Percentiles rank a stretch among this genome's conserved stretches.
Conservation (phyloP, 2,329 filamentous ascomycete species). For the Phialophora verrucosa region DNA sequence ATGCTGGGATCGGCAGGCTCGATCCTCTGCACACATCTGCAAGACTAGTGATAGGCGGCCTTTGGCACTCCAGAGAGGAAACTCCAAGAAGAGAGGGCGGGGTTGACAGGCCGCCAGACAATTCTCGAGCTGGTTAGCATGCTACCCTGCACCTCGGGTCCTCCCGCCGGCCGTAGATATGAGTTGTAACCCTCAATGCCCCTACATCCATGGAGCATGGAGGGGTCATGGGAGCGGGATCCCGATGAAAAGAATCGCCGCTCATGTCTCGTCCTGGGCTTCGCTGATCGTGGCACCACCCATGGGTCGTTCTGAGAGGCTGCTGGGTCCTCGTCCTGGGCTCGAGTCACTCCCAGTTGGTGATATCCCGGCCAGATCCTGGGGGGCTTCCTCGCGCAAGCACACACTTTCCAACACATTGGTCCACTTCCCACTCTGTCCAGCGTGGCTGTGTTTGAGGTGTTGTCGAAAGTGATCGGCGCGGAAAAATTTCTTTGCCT, state of each 20-base stretch:
- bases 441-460: constrained; percentile 94
- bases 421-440: constrained; percentile 97
- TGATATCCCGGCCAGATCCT: constrained; percentile 31
- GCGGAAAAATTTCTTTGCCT: constrained; percentile 96
- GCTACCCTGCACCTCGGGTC: constrained; percentile 30
- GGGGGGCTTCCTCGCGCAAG: constrained; percentile 83
- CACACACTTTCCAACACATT: constrained; percentile 97
- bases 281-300: constrained; percentile 37
- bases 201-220: constrained; percentile 15
- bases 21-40: constrained; percentile 20
- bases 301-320: constrained; percentile 32
- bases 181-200: constrained; percentile 26
- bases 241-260: constrained; percentile 8
- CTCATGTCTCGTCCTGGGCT: constrained; percentile 35
- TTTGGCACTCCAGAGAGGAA: constrained; percentile 24
- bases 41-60: constrained; percentile 19
- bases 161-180: constrained; percentile 29
- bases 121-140: constrained; percentile 24
- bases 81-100: constrained; percentile 26
- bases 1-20: constrained; percentile 23
- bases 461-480: constrained; percentile 98
- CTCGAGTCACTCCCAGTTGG: constrained; percentile 35
- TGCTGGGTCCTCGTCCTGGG: constrained; percentile 32
- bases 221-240: constrained; percentile 14
- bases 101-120: constrained; percentile 12